Evolutionary conservation across 1,284 basidiomycete species (phyloP).

Genomic region (Paramarasmius palmivorus): DNA sequence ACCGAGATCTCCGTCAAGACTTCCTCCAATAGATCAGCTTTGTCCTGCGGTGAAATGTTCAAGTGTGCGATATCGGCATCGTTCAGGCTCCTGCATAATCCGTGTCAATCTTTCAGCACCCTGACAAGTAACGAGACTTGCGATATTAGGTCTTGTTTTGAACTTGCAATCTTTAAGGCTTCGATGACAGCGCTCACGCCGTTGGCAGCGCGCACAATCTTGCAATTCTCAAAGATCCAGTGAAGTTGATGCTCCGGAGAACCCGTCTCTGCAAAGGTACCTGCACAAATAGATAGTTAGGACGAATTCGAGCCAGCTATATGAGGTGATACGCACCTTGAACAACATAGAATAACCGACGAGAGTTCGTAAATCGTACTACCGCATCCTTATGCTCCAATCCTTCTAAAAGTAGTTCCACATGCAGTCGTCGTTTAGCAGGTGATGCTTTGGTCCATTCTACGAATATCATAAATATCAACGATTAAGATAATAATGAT

Average conservation of each 20-base stretch:
- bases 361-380: slow-evolving; percentile 84
- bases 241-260: slow-evolving; percentile 94
- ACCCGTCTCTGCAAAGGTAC: slow-evolving; percentile 88
- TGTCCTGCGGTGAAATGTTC: slow-evolving; percentile 68
- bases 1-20: slow-evolving; percentile 90
- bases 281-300: slow-evolving; percentile 40
- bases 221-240: slow-evolving; percentile 95
- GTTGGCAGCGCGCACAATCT: slow-evolving; percentile 81
- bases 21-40: slow-evolving; percentile 81
- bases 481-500: slow-evolving; percentile 5
- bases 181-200: slow-evolving; percentile 84
- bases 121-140: slow-evolving; percentile 28
- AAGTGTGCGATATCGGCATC: slow-evolving; percentile 72
- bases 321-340: slow-evolving; percentile 75
- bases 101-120: slow-evolving; percentile 10
- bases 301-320: not conserved
- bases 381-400: slow-evolving; percentile 86
- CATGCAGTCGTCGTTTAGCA: slow-evolving; percentile 66
- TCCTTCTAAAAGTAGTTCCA: slow-evolving; percentile 81
- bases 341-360: slow-evolving; percentile 84
- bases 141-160: slow-evolving; percentile 86
- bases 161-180: slow-evolving; percentile 88
- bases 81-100: slow-evolving; percentile 56
- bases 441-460: slow-evolving; percentile 78
- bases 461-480: slow-evolving; percentile 29